A percentile compares a stretch with the other conserved stretches of the same genome.
Evolutionary conservation across 257 asterid genomes (phyloP).

Genomic region (Echites panduratus): DNA sequence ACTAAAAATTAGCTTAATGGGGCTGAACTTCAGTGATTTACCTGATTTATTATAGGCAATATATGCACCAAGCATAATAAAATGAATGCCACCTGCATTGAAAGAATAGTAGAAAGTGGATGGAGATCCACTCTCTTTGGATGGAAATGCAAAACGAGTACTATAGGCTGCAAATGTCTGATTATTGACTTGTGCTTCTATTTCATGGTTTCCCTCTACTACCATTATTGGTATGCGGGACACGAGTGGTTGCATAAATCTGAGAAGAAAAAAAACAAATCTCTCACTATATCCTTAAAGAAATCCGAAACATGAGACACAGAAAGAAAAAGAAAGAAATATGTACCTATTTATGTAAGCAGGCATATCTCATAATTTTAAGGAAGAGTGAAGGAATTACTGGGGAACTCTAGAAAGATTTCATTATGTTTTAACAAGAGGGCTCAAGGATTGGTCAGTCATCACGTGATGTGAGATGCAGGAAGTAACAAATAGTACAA

Average conservation of each 20-base stretch:
- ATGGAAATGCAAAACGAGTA: constrained; percentile 86
- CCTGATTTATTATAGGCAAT: constrained; percentile 60
- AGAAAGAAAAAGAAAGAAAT: background rate
- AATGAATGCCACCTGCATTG: constrained; percentile 91
- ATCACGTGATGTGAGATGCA: background rate
- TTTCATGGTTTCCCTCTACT: constrained; percentile 95
- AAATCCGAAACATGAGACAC: background rate
- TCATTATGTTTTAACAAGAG: background rate
- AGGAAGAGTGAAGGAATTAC: background rate
- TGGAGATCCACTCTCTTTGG: constrained; percentile 70
- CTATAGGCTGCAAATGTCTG: constrained; percentile 64
- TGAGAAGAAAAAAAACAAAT: constrained; percentile 18
- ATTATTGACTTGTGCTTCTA: constrained; percentile 66
- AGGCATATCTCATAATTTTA: background rate
- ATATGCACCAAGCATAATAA: constrained; percentile 78
- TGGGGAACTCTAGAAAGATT: background rate
- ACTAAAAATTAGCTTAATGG: background rate
- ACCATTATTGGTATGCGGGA: constrained; percentile 87
- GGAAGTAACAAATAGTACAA: background rate
- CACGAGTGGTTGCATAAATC: constrained; percentile 81
- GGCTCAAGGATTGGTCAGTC: background rate
- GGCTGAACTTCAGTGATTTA: constrained; percentile 13
- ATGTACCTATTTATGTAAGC: background rate
- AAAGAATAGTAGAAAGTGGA: constrained; percentile 82
- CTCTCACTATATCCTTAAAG: background rate